Conservation (phyloP, 768 basidiomycete genomes). For the Lepiota subincarnata region DNA sequence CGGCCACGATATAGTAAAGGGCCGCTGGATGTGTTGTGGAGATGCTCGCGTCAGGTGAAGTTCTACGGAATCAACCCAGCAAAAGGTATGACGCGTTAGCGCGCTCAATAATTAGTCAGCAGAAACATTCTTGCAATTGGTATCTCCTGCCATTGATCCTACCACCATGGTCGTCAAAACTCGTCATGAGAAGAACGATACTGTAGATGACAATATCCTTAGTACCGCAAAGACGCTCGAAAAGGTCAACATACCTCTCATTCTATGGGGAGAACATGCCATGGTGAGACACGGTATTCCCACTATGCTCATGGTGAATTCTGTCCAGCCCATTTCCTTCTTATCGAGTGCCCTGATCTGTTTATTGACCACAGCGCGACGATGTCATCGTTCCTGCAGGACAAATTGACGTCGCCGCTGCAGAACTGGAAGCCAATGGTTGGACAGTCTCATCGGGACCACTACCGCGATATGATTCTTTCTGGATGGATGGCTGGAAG, state of each 20-base stretch:
- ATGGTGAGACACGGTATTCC: neutral
- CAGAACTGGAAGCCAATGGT: neutral
- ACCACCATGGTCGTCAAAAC: too few relatives aligned
- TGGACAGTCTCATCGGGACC: neutral
- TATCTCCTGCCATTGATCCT: too few relatives aligned
- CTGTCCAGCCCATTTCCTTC: neutral
- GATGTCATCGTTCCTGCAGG: neutral
- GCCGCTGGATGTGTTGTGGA: too few relatives aligned
- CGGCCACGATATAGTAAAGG: too few relatives aligned
- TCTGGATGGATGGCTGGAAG: neutral
- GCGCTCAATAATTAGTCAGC: too few relatives aligned
- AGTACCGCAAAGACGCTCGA: too few relatives aligned
- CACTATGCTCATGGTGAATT: neutral
- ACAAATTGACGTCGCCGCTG: neutral
- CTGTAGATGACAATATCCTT: too few relatives aligned
- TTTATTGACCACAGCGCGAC: neutral
- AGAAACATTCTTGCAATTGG: too few relatives aligned
- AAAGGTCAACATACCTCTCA: neutral
- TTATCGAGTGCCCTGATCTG: neutral
- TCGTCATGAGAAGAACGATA: too few relatives aligned
- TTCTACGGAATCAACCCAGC: too few relatives aligned
- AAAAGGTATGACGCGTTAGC: too few relatives aligned
- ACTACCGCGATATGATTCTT: neutral
- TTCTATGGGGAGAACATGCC: constrained; percentile 1
- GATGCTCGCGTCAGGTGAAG: too few relatives aligned